Percentiles rank a stretch among this genome's conserved stretches.
Evolutionary conservation across 2,329 filamentous ascomycete genomes (phyloP).

Genomic region (Clarireedia monteithiana): DNA sequence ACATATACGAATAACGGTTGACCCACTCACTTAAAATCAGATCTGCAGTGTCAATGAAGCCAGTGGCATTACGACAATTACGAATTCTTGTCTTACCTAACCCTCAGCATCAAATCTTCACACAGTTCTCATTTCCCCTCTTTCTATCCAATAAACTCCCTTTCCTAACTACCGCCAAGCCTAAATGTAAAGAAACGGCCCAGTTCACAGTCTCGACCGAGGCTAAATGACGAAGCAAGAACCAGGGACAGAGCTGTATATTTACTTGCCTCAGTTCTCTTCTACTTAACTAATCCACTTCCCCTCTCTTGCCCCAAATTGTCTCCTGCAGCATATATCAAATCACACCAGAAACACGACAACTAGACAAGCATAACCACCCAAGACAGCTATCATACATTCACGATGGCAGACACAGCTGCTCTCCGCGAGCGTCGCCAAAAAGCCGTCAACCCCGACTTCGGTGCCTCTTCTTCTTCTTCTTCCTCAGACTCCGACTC

Average conservation of each 20-base stretch:
- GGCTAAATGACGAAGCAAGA: not conserved
- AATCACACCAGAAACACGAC: not conserved
- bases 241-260: not conserved
- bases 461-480: not conserved
- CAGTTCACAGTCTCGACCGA: not conserved
- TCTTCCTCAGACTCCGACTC: not conserved
- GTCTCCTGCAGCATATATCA: too few species aligned
- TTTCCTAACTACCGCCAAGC: not conserved
- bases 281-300: not conserved
- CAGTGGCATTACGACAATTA: not conserved
- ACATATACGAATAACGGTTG: not conserved
- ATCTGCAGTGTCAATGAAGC: not conserved
- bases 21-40: not conserved
- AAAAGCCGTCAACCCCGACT: not conserved
- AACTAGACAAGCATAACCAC: constrained; percentile 11
- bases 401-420: not conserved
- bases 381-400: not conserved
- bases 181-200: not conserved
- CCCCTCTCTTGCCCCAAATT: not conserved
- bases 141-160: not conserved
- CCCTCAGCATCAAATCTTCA: not conserved
- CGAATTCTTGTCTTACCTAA: not conserved
- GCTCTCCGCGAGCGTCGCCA: constrained; percentile 2
- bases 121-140: not conserved
- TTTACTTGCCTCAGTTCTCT: not conserved